phyloP scores from a whole-genome alignment of 202 grass and related monocot genomes.

The Schoenoplectus tabernaemontani region DNA sequence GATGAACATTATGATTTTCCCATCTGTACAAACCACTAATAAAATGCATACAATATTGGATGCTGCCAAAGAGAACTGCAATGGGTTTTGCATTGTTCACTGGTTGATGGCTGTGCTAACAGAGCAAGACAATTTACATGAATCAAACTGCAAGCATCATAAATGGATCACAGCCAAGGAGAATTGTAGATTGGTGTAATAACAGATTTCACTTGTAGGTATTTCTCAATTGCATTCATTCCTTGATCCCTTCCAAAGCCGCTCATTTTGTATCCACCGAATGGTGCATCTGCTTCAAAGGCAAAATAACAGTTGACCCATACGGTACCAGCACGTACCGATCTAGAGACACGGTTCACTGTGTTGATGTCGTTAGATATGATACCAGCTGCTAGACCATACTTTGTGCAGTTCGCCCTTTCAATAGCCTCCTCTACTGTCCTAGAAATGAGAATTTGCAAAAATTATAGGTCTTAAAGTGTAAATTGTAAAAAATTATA shows the following conservation, averaged over 20 bases:
- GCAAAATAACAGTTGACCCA: constrained; percentile 97
- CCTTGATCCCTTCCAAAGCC: constrained; percentile 83
- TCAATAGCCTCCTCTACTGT: constrained; percentile 84
- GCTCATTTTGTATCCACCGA: constrained; percentile 93
- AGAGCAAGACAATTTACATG: not conserved
- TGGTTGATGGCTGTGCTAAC: not conserved
- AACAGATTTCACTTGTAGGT: constrained; percentile 77
- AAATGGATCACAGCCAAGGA: constrained; percentile 54
- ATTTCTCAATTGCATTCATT: constrained; percentile 63
- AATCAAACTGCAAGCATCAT: not conserved
- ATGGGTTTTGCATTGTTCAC: too few species aligned
- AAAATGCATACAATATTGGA: not conserved
- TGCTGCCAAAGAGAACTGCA: constrained; percentile 51
- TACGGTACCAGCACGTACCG: constrained; percentile 68
- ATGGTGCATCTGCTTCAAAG: constrained; percentile 68
- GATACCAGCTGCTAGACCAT: constrained; percentile 78
- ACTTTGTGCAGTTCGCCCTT: constrained; percentile 73
- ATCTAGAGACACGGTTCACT: constrained; percentile 65
- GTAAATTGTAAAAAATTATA: too few species aligned
- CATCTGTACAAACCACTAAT: not conserved
- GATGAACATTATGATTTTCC: not conserved
- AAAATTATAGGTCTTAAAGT: not conserved
- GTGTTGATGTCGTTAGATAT: constrained; percentile 66
- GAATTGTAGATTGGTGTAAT: constrained; percentile 71
- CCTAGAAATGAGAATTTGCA: constrained; percentile 24